Percentiles rank a stretch among this genome's conserved stretches.
These are phyloP conservation scores for Rhytidiadelphus loreus DNA, from an alignment of 225 moss, liverwort and hornwort species.

Conservation along the genomic window DNA sequence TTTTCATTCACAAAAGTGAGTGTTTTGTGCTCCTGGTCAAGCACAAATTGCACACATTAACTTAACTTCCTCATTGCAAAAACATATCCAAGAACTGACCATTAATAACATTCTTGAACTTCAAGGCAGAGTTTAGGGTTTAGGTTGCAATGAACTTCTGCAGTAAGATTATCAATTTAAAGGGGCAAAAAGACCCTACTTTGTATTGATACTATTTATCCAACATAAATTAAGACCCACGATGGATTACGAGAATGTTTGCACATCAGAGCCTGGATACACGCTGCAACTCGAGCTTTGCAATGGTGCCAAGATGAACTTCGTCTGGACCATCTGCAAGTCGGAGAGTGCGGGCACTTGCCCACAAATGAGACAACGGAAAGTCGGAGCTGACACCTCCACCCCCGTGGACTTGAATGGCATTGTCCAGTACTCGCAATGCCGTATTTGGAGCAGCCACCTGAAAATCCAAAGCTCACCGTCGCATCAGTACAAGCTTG, in stretches of 20 bases:
- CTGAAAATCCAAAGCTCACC: conserved; percentile 13
- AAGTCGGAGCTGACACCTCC: conserved; percentile 90
- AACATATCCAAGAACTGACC: background rate
- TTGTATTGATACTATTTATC: background rate
- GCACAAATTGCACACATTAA: background rate
- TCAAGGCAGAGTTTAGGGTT: background rate
- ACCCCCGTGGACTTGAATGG: conserved; percentile 93
- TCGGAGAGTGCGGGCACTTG: conserved; percentile 65
- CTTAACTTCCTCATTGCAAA: background rate
- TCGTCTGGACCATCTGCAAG: conserved; percentile 98
- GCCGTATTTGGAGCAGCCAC: conserved; percentile 89
- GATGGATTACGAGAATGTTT: background rate
- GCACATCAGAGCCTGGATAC: conserved; percentile 35
- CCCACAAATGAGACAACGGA: conserved; percentile 85
- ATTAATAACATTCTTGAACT: background rate
- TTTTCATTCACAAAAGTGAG: background rate
- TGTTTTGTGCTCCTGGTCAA: background rate
- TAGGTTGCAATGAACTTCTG: too few relatives aligned
- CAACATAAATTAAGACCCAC: background rate
- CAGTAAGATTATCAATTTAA: background rate
- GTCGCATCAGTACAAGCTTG: background rate
- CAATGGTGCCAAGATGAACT: conserved; percentile 87
- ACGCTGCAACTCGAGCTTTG: conserved; percentile 74
- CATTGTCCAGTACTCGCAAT: conserved; percentile 70
- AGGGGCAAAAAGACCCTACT: background rate